Base-by-base conservation (phyloP, 768 basidiomycete species). In the Antrodiella citrinella region DNA sequence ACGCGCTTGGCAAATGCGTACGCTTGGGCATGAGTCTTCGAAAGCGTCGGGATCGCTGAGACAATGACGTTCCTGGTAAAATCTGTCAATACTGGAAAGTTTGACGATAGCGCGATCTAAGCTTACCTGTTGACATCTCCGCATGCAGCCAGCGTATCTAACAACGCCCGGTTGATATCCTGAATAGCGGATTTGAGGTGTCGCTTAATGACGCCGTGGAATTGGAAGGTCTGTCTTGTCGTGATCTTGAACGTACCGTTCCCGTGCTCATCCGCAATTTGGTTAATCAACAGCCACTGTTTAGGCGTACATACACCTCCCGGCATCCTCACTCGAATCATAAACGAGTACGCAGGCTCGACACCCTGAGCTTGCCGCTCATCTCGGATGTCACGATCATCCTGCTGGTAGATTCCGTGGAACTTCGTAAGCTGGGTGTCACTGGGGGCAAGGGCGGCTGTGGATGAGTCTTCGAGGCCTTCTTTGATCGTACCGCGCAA, bases 351-450 rank as follows among this genome's bases (percentile, higher is more conserved):
- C 1, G 96, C 96, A 25, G 92, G 92, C 67, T 99, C 96, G 19
- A 87, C 82, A 42, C 93, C 96, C 63, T 91, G 87, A 20, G 79
- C 83, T 65, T 91, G 81, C 52, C 96, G 84, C 67, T 97, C 95
- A 55, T 98, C 95, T 35, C 96, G 88, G 62, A 99, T 95, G 67
- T 99, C 96, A 44, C 96, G 86, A 65, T 99, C 96, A 64, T 98
- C 96, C 69, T 97, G 91, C 67, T 93, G 89, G 67, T 92, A 94
- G 59, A 91, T 92, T 15, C 91, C 91, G 61, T 92, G 91, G 81
- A 98, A 97, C 75, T 98, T 99, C 59, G 94, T 98, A 48, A 99
- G 74, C 67, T 98, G 96, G 5, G 82, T 84, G 65, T 99, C 96
- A 55, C 82, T 84, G 4, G 91, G 72, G 11, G 93, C 86, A 24